Evolutionary conservation across 371 early-diverging fungal species (phyloP).

Genomic region (Rhizopus delemar): DNA sequence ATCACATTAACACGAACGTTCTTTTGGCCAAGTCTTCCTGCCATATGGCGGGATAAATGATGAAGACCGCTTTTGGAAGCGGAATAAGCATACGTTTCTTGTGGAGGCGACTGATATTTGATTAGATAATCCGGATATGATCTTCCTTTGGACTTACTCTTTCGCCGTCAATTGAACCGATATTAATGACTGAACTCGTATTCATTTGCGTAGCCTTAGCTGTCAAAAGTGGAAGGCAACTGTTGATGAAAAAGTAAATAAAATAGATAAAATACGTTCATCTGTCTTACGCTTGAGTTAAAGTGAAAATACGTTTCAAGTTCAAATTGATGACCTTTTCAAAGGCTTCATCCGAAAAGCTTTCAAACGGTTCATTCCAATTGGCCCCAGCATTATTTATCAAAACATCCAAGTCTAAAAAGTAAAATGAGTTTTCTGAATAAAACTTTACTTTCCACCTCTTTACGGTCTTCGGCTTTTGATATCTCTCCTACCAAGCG

Average conservation of each 20-base stretch:
- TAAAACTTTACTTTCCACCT: background rate
- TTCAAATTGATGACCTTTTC: conserved; percentile 84
- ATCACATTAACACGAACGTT: conserved; percentile 83
- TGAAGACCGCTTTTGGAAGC: conserved; percentile 81
- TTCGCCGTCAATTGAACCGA: conserved; percentile 73
- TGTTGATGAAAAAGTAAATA: conserved; percentile 24
- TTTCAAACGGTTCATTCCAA: conserved; percentile 56
- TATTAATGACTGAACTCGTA: conserved; percentile 59
- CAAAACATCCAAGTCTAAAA: conserved; percentile 72
- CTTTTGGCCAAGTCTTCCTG: conserved; percentile 58
- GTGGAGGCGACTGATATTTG: conserved; percentile 38
- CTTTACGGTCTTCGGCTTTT: conserved; percentile 62
- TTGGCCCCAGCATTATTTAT: conserved; percentile 85
- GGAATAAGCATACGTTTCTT: conserved; percentile 73
- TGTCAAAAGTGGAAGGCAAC: conserved; percentile 74
- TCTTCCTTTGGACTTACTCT: conserved; percentile 60
- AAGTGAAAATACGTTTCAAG: conserved; percentile 77
- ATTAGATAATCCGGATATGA: conserved; percentile 40
- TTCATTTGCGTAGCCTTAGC: conserved; percentile 52
- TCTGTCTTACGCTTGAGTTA: conserved; percentile 71
- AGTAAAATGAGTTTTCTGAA: background rate
- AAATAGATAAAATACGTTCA: background rate
- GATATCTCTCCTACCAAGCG: conserved; percentile 59
- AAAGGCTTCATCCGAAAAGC: conserved; percentile 69
- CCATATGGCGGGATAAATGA: conserved; percentile 70